Base-by-base conservation (phyloP, 75 land plant species). In the Cupressus sempervirens region DNA sequence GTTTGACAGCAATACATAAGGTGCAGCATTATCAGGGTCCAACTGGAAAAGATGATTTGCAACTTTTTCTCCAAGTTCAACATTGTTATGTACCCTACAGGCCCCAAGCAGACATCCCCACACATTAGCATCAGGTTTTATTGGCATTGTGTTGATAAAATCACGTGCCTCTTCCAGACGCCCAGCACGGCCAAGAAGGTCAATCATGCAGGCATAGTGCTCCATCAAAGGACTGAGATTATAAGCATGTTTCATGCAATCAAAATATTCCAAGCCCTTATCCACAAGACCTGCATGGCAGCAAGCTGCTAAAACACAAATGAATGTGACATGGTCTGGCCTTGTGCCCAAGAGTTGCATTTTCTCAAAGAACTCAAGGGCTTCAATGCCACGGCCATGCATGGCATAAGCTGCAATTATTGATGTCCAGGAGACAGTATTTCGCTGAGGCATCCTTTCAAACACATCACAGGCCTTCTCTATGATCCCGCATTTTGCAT, bases 401-500 rank as follows among this genome's bases (percentile, higher is more conserved):
- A 85, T 83, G 35, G 76, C 23, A 52, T 83, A 90, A 4, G 86
- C 89, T 76, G 76, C 79, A 75, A 84, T 84, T 20, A 84, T 30
- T 62, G 87, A 81, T 84, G 86, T 87, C 88, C 88, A 85, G 20
- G 88, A 87, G 83, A 87, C 75, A 12, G 80, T 73, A 52, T 87
- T 81, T 70, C 40, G 73, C 35, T 85, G 85, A 12, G 14, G 40
- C 86, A 87, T 87, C 18, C 52, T 68, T 9, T 85, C 83, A 81
- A 87, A 85, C 10, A 87, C 87, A 41, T 85, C 74, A 38, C 74
- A 48, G 52, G 88, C 86, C 76, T 87, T 62, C 53, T 80, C 46
- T 68, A 87, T 20, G 23, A 54, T 87, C 23, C 87, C 83, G 85
- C 94, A 93, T 85, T 89, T 87, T 9, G 91, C 92, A 86, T 90